A percentile compares a stretch with the other conserved stretches of the same genome.
phyloP scores from a whole-genome alignment of 148 eudicot species.

The Fagopyrum esculentum region DNA sequence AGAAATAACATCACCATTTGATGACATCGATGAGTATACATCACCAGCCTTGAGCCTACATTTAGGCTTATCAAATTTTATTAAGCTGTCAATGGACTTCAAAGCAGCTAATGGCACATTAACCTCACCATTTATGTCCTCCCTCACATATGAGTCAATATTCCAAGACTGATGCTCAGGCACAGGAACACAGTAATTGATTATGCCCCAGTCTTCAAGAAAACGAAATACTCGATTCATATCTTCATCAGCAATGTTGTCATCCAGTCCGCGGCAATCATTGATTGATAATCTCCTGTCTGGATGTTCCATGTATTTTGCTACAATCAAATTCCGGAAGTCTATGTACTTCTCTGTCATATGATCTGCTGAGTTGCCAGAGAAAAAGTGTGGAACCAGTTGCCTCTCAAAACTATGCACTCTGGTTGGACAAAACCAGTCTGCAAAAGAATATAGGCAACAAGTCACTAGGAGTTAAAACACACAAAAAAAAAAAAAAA shows the following conservation, averaged over 20 bases:
- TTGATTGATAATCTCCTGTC: conserved; percentile 44
- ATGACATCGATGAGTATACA: conserved; percentile 25
- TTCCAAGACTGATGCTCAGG: conserved; percentile 32
- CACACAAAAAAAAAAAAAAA: too few species aligned
- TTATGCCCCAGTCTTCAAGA: conserved; percentile 94
- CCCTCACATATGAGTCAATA: conserved; percentile 43
- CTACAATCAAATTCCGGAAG: conserved; percentile 61
- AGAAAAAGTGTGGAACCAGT: conserved; percentile 71
- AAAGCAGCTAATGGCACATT: conserved; percentile 67
- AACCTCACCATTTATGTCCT: conserved; percentile 67
- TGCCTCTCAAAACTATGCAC: conserved; percentile 84
- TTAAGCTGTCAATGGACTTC: conserved; percentile 78
- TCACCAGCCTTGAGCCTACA: conserved; percentile 56
- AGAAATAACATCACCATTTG: conserved; percentile 30
- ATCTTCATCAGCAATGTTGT: conserved; percentile 51
- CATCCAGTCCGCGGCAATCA: conserved; percentile 49
- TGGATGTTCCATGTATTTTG: conserved; percentile 70
- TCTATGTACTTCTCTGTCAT: conserved; percentile 78
- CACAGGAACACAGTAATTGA: conserved; percentile 61
- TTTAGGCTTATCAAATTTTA: conserved; percentile 79
- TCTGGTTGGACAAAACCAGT: conserved; percentile 79
- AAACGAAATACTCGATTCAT: conserved; percentile 61
- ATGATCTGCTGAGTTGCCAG: conserved; percentile 62
- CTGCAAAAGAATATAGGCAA: conserved; percentile 30
- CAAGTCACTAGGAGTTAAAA: conserved; percentile 7